These are phyloP conservation scores for Elsinoe arachidis DNA, from an alignment of 2,329 filamentous ascomycete genomes.

Conservation along the genomic window DNA sequence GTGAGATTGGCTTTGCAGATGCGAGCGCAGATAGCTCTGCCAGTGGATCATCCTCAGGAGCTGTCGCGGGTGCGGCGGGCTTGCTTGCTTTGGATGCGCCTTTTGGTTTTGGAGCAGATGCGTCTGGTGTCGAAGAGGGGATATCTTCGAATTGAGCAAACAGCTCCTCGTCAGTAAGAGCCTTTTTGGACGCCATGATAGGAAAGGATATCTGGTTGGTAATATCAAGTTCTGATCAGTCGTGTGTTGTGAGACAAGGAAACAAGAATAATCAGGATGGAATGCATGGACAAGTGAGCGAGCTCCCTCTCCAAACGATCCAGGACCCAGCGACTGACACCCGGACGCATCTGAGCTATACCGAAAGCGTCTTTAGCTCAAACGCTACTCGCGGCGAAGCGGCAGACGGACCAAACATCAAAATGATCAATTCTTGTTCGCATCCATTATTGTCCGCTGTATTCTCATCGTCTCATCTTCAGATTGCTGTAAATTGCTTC, in stretches of 20 bases:
- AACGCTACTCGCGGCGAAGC: constrained; percentile 5
- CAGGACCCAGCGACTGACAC: neutral
- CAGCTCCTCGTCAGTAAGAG: constrained; percentile 35
- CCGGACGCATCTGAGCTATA: neutral
- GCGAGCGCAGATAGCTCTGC: constrained; percentile 80
- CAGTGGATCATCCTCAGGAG: constrained; percentile 61
- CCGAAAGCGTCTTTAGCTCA: neutral
- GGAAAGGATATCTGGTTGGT: neutral
- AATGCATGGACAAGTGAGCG: neutral
- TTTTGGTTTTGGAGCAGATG: constrained; percentile 32
- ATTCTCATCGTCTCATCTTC: constrained; percentile 1
- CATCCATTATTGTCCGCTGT: neutral
- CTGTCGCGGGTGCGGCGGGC: constrained; percentile 33
- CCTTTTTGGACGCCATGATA: constrained; percentile 28
- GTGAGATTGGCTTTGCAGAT: constrained; percentile 57
- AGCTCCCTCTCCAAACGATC: neutral
- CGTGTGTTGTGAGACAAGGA: neutral
- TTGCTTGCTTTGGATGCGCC: constrained; percentile 41
- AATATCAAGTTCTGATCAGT: neutral
- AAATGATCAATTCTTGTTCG: constrained; percentile 4
- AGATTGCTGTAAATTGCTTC: neutral
- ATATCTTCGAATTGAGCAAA: constrained; percentile 39
- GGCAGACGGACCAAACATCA: constrained; percentile 8
- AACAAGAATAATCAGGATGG: neutral
- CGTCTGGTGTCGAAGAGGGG: constrained; percentile 23